phyloP scores from a whole-genome alignment of 345 rosid genomes.

The Melaleuca quinquenervia region DNA sequence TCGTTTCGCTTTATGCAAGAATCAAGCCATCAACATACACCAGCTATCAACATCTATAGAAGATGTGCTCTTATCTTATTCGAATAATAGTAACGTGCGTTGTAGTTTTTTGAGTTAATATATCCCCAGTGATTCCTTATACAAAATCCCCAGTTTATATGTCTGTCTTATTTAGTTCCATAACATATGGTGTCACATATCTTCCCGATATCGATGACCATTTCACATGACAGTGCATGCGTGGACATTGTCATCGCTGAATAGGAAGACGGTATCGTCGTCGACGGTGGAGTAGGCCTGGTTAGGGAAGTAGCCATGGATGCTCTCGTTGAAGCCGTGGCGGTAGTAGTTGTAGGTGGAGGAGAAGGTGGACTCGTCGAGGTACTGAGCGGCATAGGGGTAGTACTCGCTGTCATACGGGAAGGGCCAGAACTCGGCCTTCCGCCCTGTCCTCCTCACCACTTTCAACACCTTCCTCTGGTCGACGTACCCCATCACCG shows the following conservation, averaged over 20 bases:
- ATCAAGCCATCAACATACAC: not conserved
- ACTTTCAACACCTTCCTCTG: slow-evolving; percentile 48
- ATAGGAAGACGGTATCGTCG: slow-evolving; percentile 59
- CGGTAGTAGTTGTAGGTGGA: slow-evolving; percentile 45
- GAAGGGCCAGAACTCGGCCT: slow-evolving; percentile 74
- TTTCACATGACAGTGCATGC: slow-evolving; percentile 46
- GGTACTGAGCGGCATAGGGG: slow-evolving; percentile 34
- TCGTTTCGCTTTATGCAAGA: not conserved
- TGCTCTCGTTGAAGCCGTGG: slow-evolving; percentile 42
- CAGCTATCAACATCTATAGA: not conserved
- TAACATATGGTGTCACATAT: fast-evolving
- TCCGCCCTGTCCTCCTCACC: slow-evolving; percentile 74
- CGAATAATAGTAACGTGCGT: not conserved
- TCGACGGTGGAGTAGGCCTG: slow-evolving; percentile 38
- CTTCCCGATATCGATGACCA: not conserved
- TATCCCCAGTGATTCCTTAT: not conserved
- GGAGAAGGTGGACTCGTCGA: slow-evolving; percentile 36
- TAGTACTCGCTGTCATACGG: slow-evolving; percentile 69
- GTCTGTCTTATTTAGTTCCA: not conserved
- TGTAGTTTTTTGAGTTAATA: not conserved
- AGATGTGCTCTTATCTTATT: not conserved
- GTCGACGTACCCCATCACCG: slow-evolving; percentile 63
- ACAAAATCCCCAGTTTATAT: not conserved
- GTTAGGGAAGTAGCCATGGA: slow-evolving; percentile 51
- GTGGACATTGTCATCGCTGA: slow-evolving; percentile 81